Evolutionary conservation across 257 asterid genomes (phyloP).

Genomic region (Osmanthus fragrans): DNA sequence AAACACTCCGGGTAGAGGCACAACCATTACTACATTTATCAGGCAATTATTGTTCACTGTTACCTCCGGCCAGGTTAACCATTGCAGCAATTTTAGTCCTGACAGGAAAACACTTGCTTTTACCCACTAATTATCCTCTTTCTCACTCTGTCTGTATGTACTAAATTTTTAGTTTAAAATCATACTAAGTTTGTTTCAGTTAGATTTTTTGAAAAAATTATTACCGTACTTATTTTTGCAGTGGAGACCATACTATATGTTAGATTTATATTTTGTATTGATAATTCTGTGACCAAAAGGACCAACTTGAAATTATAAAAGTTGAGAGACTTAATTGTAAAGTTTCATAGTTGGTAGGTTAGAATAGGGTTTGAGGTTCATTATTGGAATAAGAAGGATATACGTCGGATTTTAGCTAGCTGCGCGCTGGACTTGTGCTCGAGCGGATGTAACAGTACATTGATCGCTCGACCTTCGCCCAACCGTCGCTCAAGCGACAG

Average conservation of each 20-base stretch:
- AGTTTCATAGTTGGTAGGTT: too few species aligned
- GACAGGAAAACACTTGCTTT: constrained; percentile 94
- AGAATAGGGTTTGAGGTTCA: too few species aligned
- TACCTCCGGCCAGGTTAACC: constrained; percentile 95
- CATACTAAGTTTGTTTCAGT: neutral
- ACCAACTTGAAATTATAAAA: too few species aligned
- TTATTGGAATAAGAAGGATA: too few species aligned
- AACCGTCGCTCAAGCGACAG: too few species aligned
- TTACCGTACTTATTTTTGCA: constrained; percentile 33
- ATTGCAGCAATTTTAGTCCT: constrained; percentile 95
- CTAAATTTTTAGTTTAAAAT: neutral
- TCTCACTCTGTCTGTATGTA: neutral
- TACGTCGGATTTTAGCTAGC: too few species aligned
- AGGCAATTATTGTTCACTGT: constrained; percentile 79
- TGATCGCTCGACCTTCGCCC: too few species aligned
- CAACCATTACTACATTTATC: constrained; percentile 75
- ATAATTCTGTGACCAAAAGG: too few species aligned
- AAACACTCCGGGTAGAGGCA: constrained; percentile 70
- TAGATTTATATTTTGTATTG: too few species aligned
- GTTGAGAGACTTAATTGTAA: too few species aligned
- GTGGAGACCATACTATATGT: constrained; percentile 99
- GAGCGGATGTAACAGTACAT: too few species aligned
- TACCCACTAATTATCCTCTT: constrained; percentile 68
- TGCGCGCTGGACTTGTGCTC: too few species aligned
- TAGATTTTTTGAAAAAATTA: neutral